Evolutionary conservation across 768 basidiomycete genomes (phyloP).

Genomic region (Mycena indigotica): DNA sequence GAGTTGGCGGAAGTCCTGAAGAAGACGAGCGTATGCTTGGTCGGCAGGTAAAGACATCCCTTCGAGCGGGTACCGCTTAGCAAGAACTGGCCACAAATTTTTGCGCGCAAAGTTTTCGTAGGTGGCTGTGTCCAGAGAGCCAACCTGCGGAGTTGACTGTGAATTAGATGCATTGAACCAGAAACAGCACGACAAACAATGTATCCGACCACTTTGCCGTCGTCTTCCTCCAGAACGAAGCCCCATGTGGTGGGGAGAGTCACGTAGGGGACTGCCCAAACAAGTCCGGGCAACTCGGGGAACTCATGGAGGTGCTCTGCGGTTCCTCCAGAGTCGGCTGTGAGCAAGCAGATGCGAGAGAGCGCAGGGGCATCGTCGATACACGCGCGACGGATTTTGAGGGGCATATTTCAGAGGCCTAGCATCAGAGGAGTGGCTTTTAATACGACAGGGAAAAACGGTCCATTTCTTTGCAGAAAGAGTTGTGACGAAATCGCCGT

Average conservation of each 20-base stretch:
- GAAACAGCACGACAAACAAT: slow-evolving; percentile 26
- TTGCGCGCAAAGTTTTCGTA: slow-evolving; percentile 58
- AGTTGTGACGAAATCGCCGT: not conserved
- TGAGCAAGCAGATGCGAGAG: slow-evolving; percentile 73
- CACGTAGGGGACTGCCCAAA: slow-evolving; percentile 76
- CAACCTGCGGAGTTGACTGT: slow-evolving; percentile 35
- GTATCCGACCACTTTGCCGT: slow-evolving; percentile 66
- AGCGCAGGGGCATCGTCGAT: slow-evolving; percentile 57
- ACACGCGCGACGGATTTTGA: slow-evolving; percentile 59
- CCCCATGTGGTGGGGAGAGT: slow-evolving; percentile 66
- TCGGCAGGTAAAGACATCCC: slow-evolving; percentile 41
- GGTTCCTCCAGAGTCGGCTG: slow-evolving; percentile 68
- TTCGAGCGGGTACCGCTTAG: slow-evolving; percentile 50
- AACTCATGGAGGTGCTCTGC: slow-evolving; percentile 64
- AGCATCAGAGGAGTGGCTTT: not conserved
- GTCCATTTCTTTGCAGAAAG: not conserved
- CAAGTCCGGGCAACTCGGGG: slow-evolving; percentile 68
- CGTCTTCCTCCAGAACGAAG: slow-evolving; percentile 67
- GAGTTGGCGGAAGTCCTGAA: slow-evolving; percentile 45
- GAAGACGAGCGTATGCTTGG: slow-evolving; percentile 40
- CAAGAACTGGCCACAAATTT: slow-evolving; percentile 67
- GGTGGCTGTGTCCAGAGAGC: slow-evolving; percentile 63
- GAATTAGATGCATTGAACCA: not conserved
- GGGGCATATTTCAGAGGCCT: slow-evolving; percentile 34
- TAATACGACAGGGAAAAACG: not conserved